These are phyloP conservation scores for Solanum sparsipilum DNA, from an alignment of 257 asterid genomes.

Conservation along the genomic window DNA sequence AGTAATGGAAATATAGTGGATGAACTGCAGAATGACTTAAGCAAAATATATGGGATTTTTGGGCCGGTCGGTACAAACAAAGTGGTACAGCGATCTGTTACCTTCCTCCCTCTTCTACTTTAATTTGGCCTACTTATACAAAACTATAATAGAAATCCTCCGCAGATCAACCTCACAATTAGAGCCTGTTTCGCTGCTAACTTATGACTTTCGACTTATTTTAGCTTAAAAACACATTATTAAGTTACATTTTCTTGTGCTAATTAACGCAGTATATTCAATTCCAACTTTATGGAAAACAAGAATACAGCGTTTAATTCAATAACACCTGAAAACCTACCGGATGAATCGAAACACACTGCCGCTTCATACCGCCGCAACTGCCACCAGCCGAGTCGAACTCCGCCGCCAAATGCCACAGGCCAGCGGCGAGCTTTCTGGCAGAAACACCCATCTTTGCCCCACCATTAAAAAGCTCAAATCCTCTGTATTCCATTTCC, in stretches of 20 bases:
- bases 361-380: constrained; percentile 13
- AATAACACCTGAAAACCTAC: constrained; percentile 20
- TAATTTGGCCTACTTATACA: background rate
- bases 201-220: background rate
- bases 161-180: background rate
- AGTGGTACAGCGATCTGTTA: background rate
- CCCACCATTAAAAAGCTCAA: constrained; percentile 3
- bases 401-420: constrained; percentile 35
- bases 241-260: background rate
- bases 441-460: constrained; percentile 20
- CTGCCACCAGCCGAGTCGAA: background rate
- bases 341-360: constrained; percentile 11
- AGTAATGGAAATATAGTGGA: background rate
- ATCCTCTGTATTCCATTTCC: background rate
- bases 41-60: background rate
- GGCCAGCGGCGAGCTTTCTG: constrained; percentile 49
- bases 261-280: background rate
- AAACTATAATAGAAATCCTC: background rate
- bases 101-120: background rate
- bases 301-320: background rate
- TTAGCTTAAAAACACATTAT: no score
- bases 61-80: background rate
- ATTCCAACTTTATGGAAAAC: background rate
- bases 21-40: background rate
- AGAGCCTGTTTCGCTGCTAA: background rate